Base-by-base conservation (phyloP, 345 rosid species). In the Cardiospermum halicacabum region DNA sequence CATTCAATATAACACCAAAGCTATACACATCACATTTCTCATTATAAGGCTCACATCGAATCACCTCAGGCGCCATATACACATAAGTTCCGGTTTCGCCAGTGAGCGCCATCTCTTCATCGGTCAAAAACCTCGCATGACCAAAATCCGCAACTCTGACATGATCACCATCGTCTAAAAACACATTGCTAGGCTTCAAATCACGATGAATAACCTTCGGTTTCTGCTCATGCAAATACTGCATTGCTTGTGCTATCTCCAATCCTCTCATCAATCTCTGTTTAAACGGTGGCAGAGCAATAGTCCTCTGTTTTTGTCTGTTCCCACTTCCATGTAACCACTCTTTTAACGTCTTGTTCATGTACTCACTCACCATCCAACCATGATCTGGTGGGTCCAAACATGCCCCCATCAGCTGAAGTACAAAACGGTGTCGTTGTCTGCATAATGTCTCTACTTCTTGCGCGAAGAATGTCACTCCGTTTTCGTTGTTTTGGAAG, bases 221-320 rank as follows among this genome's bases (percentile, higher is more conserved):
- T 32, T 66, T 77, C 57, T 86, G 92, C 60, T 77, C 84, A 67
- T 86, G 92, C 13, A 86, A 77, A 15, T 86, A 80, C 39, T 84
- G 87, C 87, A 86, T 82, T 7, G 82, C 89, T 59, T 78, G 87
- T 15, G 92, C 74, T 25, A 82, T 86, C 74, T 86, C 89, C 74
- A 80, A 4, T 0, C 87, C 85, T 62, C 43, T 74, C 1, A 13
- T 32, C 48, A 86, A 27, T 45, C 92, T 72, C 58, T 74, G 77
- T 28, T 56, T 37, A 1, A 86, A n/a, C 3, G 78, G 77, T 2
- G 92, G 87, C 39, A 84, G 43, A 0, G 84, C 81, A 2, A 58
- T n/a, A 2, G 13, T 53, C 68, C 82, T 70, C n/a, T 68, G 76
- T 60, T 45, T 74, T 22, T 49, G 53, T 53, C 82, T 57, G 2